Conservation (phyloP, 2,329 filamentous ascomycete genomes). For the Berkeleyomyces basicola region DNA sequence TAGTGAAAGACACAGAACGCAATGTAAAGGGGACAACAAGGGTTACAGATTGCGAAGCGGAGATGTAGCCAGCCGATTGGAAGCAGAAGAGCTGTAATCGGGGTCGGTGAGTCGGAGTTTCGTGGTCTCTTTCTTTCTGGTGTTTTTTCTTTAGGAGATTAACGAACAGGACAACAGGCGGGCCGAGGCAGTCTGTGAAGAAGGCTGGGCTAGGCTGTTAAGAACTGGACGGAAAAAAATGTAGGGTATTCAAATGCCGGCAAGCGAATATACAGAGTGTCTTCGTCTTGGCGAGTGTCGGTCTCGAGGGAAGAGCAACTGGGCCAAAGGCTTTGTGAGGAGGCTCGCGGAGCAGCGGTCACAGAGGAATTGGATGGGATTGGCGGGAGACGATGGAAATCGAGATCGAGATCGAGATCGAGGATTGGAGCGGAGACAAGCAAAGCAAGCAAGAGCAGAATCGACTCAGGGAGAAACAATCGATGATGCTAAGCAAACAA, state of each 20-base stretch:
- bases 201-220: neutral
- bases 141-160: neutral
- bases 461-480: too few relatives aligned
- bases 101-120: neutral
- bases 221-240: neutral
- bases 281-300: neutral
- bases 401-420: neutral
- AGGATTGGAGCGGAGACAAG: neutral
- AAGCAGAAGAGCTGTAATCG: neutral
- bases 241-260: neutral
- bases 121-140: neutral
- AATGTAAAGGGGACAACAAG: slow-evolving; percentile 11
- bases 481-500: slow-evolving; percentile 2
- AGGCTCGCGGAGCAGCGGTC: neutral
- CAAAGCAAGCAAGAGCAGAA: neutral
- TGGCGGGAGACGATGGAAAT: neutral
- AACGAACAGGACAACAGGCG: too few relatives aligned
- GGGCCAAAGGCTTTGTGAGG: neutral
- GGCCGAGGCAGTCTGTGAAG: too few relatives aligned
- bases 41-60: neutral
- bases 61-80: neutral
- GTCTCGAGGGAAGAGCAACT: neutral
- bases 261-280: neutral
- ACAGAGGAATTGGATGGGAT: neutral
- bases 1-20: slow-evolving; percentile 68